Conservation (phyloP, 768 basidiomycete species). For the Galerina sulciceps region DNA sequence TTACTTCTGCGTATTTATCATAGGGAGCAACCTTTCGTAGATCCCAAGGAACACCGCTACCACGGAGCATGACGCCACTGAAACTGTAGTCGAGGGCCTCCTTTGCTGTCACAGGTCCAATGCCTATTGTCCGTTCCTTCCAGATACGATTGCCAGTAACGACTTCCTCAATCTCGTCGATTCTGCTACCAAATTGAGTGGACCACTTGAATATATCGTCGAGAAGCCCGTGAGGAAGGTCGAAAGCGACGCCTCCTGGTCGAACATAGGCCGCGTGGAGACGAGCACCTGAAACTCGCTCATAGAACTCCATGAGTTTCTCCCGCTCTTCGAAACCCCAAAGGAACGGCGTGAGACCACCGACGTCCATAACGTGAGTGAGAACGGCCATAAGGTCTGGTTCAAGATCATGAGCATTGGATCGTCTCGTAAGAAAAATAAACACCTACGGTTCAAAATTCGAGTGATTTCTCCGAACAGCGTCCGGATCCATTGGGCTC, state of each 20-base stretch:
- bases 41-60: conserved; percentile 95
- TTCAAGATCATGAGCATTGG: background rate
- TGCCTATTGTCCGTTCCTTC: conserved; percentile 91
- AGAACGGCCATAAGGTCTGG: conserved; percentile 95
- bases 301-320: conserved; percentile 99
- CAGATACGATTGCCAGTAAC: conserved; percentile 98
- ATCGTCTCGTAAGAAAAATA: conserved; percentile 4
- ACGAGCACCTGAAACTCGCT: conserved; percentile 97
- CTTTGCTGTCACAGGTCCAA: conserved; percentile 91
- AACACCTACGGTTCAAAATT: conserved; percentile 81
- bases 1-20: conserved; percentile 92
- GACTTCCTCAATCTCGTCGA: conserved; percentile 98
- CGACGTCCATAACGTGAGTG: conserved; percentile 96
- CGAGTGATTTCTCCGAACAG: conserved; percentile 97
- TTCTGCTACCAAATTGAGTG: conserved; percentile 86
- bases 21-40: conserved; percentile 90
- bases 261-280: conserved; percentile 98
- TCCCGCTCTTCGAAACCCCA: conserved; percentile 99
- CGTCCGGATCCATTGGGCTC: conserved; percentile 98
- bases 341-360: conserved; percentile 96
- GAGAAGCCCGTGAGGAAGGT: conserved; percentile 96
- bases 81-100: conserved; percentile 92
- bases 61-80: conserved; percentile 96
- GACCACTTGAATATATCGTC: conserved; percentile 99
- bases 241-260: conserved; percentile 97